Conservation (phyloP, 495 filamentous ascomycete genomes). For the Penicillium atrosanguineum region DNA sequence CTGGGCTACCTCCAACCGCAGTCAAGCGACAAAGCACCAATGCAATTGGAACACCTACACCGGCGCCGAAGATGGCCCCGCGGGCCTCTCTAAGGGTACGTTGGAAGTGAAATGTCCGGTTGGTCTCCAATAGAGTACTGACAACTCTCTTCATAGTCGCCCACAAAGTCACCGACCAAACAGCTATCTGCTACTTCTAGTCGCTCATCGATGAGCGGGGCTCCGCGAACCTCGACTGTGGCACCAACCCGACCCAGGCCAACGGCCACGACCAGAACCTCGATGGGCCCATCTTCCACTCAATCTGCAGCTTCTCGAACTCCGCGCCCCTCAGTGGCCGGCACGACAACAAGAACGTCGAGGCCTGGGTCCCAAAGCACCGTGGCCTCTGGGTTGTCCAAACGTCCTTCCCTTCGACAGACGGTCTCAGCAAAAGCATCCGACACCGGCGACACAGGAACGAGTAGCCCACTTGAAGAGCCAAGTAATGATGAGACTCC, state of each 20-base stretch:
- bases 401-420: conserved; percentile 41
- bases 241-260: conserved; percentile 51
- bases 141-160: conserved; percentile 50
- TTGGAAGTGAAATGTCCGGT: conserved; percentile 2
- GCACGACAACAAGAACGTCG: conserved; percentile 30
- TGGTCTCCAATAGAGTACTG: not conserved
- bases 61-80: conserved; percentile 46
- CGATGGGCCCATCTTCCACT: conserved; percentile 64
- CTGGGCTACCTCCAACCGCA: conserved; percentile 47
- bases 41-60: conserved; percentile 60
- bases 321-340: conserved; percentile 40
- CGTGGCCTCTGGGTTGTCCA: conserved; percentile 26
- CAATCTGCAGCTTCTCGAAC: conserved; percentile 29
- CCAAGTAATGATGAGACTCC: conserved; percentile 27
- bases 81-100: conserved; percentile 62
- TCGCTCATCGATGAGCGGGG: conserved; percentile 48
- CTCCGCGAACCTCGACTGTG: conserved; percentile 41
- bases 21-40: conserved; percentile 66
- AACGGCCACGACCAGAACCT: conserved; percentile 52
- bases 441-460: conserved; percentile 27
- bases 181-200: conserved; percentile 59
- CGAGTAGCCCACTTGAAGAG: conserved; percentile 32
- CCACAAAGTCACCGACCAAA: conserved; percentile 78
- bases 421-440: conserved; percentile 25
- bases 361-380: conserved; percentile 34